These are phyloP conservation scores for Chaetomium fimeti DNA, from an alignment of 495 filamentous ascomycete species.

Conservation along the genomic window DNA sequence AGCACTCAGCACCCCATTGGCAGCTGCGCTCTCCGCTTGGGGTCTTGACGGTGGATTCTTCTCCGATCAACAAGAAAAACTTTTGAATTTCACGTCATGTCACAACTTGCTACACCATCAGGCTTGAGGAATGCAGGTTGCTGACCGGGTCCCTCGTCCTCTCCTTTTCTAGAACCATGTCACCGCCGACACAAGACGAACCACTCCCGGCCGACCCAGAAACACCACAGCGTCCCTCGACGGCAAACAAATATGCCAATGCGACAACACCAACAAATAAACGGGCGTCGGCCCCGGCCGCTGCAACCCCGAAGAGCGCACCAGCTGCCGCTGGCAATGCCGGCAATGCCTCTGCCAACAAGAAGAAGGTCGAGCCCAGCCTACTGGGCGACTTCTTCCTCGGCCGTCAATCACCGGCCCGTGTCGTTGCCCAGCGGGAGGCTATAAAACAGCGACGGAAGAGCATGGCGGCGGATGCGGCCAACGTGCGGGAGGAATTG, in stretches of 20 bases:
- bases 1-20: conserved; percentile 22
- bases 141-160: conserved; percentile 21
- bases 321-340: conserved; percentile 37
- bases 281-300: conserved; percentile 27
- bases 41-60: conserved; percentile 15
- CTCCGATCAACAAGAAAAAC: conserved; percentile 12
- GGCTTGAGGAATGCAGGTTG: conserved; percentile 24
- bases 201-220: conserved; percentile 19
- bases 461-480: conserved; percentile 42
- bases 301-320: conserved; percentile 43
- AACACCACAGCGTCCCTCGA: conserved; percentile 24
- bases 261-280: conserved; percentile 32
- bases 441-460: conserved; percentile 43
- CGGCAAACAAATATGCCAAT: conserved; percentile 30
- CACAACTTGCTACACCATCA: background rate
- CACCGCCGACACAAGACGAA: conserved; percentile 33
- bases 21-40: conserved; percentile 2
- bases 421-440: conserved; percentile 42
- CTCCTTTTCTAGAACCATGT: conserved; percentile 30
- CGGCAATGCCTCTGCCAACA: conserved; percentile 26
- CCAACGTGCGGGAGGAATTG: conserved; percentile 40
- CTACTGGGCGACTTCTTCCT: conserved; percentile 55
- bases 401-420: conserved; percentile 50
- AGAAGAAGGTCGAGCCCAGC: conserved; percentile 46
- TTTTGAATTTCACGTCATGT: conserved; percentile 17